Evolutionary conservation across 2,329 filamentous ascomycete genomes (phyloP).

Genomic region (Graphilbum sp.): DNA sequence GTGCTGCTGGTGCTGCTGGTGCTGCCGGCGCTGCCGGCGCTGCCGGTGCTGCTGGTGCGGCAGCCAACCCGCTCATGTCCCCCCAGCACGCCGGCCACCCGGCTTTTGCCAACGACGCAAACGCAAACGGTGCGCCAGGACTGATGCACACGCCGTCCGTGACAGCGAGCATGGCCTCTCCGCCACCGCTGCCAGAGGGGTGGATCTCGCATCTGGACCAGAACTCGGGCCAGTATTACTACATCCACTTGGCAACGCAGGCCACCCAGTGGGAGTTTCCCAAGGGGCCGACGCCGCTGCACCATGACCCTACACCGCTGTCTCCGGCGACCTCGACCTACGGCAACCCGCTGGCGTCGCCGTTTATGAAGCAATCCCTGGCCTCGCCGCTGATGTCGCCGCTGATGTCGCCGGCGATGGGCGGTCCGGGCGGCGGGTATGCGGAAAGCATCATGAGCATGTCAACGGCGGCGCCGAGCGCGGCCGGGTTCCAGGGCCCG

Average conservation of each 20-base stretch:
- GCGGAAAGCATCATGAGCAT: conserved; percentile 36
- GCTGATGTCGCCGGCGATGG: background rate
- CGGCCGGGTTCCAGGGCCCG: conserved; percentile 76
- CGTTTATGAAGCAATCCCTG: conserved; percentile 49
- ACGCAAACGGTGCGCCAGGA: conserved; percentile 17
- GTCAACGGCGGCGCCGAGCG: conserved; percentile 56
- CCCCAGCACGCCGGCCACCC: conserved; percentile 56
- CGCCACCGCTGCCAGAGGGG: conserved; percentile 85
- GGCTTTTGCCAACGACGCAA: conserved; percentile 69
- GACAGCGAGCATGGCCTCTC: conserved; percentile 52
- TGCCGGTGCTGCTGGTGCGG: conserved; percentile 3
- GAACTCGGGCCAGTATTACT: conserved; percentile 95
- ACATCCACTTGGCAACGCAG: conserved; percentile 89
- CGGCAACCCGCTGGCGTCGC: conserved; percentile 56
- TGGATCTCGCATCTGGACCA: conserved; percentile 97
- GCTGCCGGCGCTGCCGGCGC: background rate
- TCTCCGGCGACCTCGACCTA: conserved; percentile 69
- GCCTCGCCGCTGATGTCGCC: conserved; percentile 65
- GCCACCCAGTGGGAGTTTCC: conserved; percentile 98
- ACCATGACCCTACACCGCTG: conserved; percentile 64
- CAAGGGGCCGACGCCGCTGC: conserved; percentile 81
- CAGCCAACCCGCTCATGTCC: conserved; percentile 25
- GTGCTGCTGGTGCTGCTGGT: background rate
- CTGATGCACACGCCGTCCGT: conserved; percentile 29
- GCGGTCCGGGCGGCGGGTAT: background rate